Base-by-base conservation (phyloP, 805 yeast species). In the Citeromyces nyonsensis region DNA sequence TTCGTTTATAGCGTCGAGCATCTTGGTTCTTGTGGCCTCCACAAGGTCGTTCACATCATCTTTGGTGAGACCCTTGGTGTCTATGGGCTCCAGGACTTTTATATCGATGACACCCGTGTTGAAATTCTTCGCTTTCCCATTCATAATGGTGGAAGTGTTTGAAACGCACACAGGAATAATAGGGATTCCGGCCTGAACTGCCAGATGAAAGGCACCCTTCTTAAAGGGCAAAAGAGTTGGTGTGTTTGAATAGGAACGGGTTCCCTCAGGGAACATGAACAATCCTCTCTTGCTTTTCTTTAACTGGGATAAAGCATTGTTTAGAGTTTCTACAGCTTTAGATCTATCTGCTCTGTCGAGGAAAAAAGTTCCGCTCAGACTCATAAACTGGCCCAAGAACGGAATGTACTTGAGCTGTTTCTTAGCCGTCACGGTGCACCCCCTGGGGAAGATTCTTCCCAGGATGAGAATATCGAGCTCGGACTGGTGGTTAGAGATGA, bases 201-300 rank as follows among this genome's bases (percentile, higher is more conserved):
- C 99, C 48, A 91, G 66, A 55, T 91, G 96, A 73, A 91, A 91
- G 0, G 97, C 96, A 35, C 99, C 99, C 51, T 91, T 91, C 56
- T 91, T 91, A 59, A 91, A 84, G 1, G 94, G 94, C 32, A 84
- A 63, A 50, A 91, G 56, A 3, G 64, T 72, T 32, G 93, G 76
- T 25, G 63, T 64, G 15, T 69, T 55, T 8, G 79, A 57, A 40
- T 77, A 80, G 1, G 96, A 84, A 54, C 99, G 71, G 2, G 98
- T 91, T 18, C 99, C 99, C 56, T 91, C 99, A 15, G 97, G 95
- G 63, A 86, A 91, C 57, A 91, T 73, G 66, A 77, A 91, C 15
- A 91, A 64, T 10, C 79, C 82, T 44, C 86, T 75, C 47, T 73
- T 71, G 31, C 73, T 61, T 4, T 51, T 47, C 48, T 73, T 75